Evolutionary conservation across 169 alveolate species (phyloP).

Genomic region (Cryptosporidium parvum): DNA sequence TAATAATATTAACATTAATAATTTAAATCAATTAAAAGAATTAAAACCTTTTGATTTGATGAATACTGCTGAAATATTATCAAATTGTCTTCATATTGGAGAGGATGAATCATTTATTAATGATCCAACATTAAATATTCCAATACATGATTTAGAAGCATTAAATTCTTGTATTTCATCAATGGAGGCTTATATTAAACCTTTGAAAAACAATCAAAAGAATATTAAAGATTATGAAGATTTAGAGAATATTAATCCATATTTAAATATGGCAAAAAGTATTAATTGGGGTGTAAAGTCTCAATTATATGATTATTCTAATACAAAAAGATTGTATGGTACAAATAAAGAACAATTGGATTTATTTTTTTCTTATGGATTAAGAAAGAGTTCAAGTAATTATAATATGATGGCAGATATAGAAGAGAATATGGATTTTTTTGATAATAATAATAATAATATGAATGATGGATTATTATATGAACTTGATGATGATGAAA

Average conservation of each 20-base stretch:
- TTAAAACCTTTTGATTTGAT: constrained; percentile 28
- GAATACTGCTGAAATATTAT: neutral
- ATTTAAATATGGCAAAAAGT: constrained; percentile 37
- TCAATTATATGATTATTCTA: constrained; percentile 23
- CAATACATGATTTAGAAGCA: constrained; percentile 75
- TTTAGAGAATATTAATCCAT: constrained; percentile 20
- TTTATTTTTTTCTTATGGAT: constrained; percentile 36
- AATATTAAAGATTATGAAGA: neutral
- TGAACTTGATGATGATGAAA: constrained; percentile 51
- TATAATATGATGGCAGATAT: neutral
- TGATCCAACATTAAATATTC: constrained; percentile 63
- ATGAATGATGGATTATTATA: neutral
- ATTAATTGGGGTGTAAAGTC: constrained; percentile 67
- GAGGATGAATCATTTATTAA: constrained; percentile 64
- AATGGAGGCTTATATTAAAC: constrained; percentile 69
- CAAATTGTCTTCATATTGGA: constrained; percentile 10
- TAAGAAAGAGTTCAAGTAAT: neutral
- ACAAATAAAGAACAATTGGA: constrained; percentile 12
- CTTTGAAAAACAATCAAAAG: constrained; percentile 17
- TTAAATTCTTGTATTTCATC: constrained; percentile 74
- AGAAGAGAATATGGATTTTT: neutral
- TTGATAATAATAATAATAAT: neutral
- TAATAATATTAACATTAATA: neutral
- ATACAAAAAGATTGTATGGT: neutral
- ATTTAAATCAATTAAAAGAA: constrained; percentile 5